phyloP scores from a whole-genome alignment of 1,139 yeast genomes.

The Tardiomyces digboiensis region DNA sequence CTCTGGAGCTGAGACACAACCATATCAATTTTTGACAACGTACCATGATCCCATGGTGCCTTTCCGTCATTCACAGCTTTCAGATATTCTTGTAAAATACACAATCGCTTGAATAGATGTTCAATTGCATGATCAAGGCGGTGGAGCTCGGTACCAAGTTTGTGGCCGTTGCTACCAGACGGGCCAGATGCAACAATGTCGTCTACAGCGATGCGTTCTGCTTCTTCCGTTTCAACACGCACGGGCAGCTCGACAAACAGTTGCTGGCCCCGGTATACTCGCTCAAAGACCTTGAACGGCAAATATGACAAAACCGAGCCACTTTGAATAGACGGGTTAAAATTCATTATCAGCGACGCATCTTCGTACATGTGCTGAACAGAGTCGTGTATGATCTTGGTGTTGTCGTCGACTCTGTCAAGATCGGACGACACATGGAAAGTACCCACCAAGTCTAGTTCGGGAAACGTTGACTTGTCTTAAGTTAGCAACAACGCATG shows the following conservation, averaged over 20 bases:
- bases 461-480: conserved; percentile 24
- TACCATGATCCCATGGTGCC: background rate
- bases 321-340: conserved; percentile 10
- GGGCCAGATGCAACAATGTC: conserved; percentile 4
- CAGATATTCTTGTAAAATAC: background rate
- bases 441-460: conserved; percentile 25
- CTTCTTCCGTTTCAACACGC: conserved; percentile 24
- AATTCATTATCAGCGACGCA: conserved; percentile 11
- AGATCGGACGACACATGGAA: conserved; percentile 16
- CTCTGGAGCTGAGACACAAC: background rate
- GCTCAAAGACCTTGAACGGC: conserved; percentile 23
- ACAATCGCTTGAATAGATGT: background rate
- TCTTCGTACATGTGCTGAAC: conserved; percentile 10
- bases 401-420: conserved; percentile 11
- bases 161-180: background rate
- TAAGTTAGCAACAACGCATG: conserved; percentile 3
- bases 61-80: background rate
- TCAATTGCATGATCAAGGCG: background rate
- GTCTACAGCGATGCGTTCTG: conserved; percentile 28
- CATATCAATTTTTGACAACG: background rate
- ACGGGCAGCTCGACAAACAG: conserved; percentile 16
- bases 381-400: conserved; percentile 12
- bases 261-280: background rate
- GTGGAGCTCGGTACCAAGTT: background rate
- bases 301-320: conserved; percentile 12